Evolutionary conservation across 495 filamentous ascomycete genomes (phyloP), one percentile per base, ranked within the genome.

Genomic region (Penicillium mononematosum): DNA sequence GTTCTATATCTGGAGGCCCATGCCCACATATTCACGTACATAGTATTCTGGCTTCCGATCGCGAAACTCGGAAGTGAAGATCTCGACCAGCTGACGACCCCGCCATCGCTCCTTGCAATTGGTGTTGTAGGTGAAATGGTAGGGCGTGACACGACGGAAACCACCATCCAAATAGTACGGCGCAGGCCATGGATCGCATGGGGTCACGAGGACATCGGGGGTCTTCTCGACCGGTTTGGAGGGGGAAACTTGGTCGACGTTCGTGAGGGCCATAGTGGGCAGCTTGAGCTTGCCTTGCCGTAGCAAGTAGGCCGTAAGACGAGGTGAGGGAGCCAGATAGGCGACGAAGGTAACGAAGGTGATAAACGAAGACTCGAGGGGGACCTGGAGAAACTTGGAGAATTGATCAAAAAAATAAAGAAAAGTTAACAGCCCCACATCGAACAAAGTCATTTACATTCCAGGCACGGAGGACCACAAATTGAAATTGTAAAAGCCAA

Each of bases 61-160:
- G 29, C 80, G 76, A 24, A 97, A 96, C 70, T 96, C 92, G 59
- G 81, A 82, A 24, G 80, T 74, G 68, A 96, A 96, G 45, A 96
- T 86, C 31, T 96, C 89, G 46, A 95, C 74, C 25, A 96, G 67
- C 42, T 78, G 73, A 27, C 88, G 78, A 53, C 85, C 89, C 52
- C 90, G 81, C 92, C 91, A 96, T 70, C 91, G 81, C 75, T 94
- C 82, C 67, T 96, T 97, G 75, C 87, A 93, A 70, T 86, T 89
- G 2, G 92, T 96, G 64, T 96, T 96, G 72, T 96, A 98, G 3
- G 94, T 96, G 67, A 83, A 97, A 66, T 94, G 82, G 65, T 97
- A 97, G 5, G 92, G 93, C n/a, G 78, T 76, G 14, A 96, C 89
- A 32, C 90, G 84, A 36, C 92, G 85, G 39, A 96, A 71, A 10